Percentiles rank a stretch among this genome's conserved stretches.
Conservation (phyloP, 148 eudicot species). For the Cornus florida region DNA sequence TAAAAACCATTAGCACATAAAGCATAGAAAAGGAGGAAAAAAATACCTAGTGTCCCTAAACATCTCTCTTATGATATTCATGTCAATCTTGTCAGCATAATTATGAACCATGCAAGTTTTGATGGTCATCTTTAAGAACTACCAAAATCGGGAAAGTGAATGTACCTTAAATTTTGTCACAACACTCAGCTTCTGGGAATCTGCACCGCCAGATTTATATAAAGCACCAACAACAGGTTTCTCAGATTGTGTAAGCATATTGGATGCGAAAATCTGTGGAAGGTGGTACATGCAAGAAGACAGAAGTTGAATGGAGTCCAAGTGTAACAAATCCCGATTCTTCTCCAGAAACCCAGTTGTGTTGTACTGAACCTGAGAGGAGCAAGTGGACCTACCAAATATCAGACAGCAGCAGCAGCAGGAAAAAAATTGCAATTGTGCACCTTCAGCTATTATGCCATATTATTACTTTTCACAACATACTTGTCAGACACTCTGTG, state of each 20-base stretch:
- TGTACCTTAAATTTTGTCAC: constrained; percentile 90
- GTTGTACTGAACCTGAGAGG: constrained; percentile 75
- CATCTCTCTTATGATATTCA: neutral
- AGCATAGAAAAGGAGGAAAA: neutral
- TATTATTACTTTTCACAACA: neutral
- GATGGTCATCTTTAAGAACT: neutral
- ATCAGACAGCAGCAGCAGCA: neutral
- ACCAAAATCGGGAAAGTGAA: neutral
- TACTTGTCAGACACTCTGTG: constrained; percentile 4
- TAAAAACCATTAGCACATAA: neutral
- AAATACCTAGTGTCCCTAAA: neutral
- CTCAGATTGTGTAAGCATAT: constrained; percentile 76
- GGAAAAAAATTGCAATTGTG: neutral
- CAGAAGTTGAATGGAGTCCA: constrained; percentile 75
- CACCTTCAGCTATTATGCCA: neutral
- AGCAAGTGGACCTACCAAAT: constrained; percentile 10
- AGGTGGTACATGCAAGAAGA: constrained; percentile 77
- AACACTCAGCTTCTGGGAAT: constrained; percentile 94
- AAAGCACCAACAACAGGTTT: constrained; percentile 81
- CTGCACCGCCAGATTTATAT: constrained; percentile 94
- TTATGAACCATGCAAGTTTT: constrained; percentile 1
- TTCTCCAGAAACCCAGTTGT: constrained; percentile 94
- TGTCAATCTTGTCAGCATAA: neutral
- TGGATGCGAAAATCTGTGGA: constrained; percentile 80
- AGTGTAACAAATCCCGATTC: constrained; percentile 84